Evolutionary conservation across 1,139 yeast species (phyloP).

Genomic region (Suhomyces kunorum): DNA sequence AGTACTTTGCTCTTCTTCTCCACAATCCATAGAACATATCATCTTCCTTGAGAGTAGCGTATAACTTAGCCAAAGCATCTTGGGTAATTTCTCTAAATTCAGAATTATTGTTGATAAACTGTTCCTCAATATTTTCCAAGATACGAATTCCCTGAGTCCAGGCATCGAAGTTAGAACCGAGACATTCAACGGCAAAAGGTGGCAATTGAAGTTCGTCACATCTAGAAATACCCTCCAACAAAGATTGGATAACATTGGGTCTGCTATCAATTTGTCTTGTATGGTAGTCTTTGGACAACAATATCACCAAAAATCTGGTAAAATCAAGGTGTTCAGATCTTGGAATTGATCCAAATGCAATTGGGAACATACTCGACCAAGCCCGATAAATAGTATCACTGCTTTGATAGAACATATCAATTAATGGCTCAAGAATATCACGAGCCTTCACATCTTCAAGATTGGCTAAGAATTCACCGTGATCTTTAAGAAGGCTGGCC

Average conservation of each 20-base stretch:
- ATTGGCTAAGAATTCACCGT: constrained; percentile 50
- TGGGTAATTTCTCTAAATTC: constrained; percentile 83
- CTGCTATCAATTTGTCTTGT: constrained; percentile 82
- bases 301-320: constrained; percentile 71
- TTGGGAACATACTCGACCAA: constrained; percentile 85
- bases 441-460: constrained; percentile 53
- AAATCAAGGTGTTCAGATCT: constrained; percentile 82
- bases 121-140: constrained; percentile 72
- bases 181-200: constrained; percentile 87
- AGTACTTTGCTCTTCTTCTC: constrained; percentile 93
- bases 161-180: constrained; percentile 83
- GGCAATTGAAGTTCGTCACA: constrained; percentile 82
- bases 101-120: constrained; percentile 65
- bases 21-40: constrained; percentile 98
- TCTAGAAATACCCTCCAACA: constrained; percentile 76
- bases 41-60: constrained; percentile 86
- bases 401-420: constrained; percentile 81
- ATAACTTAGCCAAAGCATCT: constrained; percentile 88
- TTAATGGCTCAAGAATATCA: constrained; percentile 66
- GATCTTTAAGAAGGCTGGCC: constrained; percentile 47
- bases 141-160: constrained; percentile 90
- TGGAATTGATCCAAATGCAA: constrained; percentile 71
- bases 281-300: constrained; percentile 89
- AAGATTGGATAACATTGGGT: constrained; percentile 84
- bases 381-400: constrained; percentile 78